Evolutionary conservation across 2,329 filamentous ascomycete species (phyloP), one percentile per base, ranked within the genome.

Genomic region (Pseudogymnoascus sp.): DNA sequence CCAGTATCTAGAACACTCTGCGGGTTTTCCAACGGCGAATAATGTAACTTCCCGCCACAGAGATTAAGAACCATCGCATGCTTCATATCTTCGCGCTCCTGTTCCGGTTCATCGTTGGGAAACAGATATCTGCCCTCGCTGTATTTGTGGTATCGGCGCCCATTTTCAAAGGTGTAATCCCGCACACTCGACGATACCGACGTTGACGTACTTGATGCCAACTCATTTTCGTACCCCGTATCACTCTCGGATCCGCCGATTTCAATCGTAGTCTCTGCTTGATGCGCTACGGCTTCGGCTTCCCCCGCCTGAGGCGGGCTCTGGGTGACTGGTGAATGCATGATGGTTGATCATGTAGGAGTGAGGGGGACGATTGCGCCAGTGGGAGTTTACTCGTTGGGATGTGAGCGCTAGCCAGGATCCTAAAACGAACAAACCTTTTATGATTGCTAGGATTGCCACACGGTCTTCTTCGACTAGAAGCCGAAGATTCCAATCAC

Each of bases 41-140:
- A 65, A 19, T 68, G 69, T 8, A 68, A 65, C 6, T 70, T 69
- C 7, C 62, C 62, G 26, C 33, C 65, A 31, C 66, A 65, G 2
- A 67, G 60, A 11, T 68, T 65, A 16, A 66, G 50, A n/a, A 66
- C 53, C 64, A 68, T 68, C 40, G 65, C 60, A 62, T 68, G 65
- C 38, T 65, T 41, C 53, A 84, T 78, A 46, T 83, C 81, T 66
- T 83, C 79, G 41, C 81, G 75, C 65, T 83, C 81, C 68, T 84
- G 81, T 71, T 85, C 82, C 7, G 78, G 72, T 43, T 84, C 82
- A 64, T 85, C 82, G 64, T 84, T 85, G 41, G 82, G 82, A 56
- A 84, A 82, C 63, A 79, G 79, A 68, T 84, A 84, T 11, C 71
- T 69, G 12, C 80, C 81, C 62, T 81, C 78, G 19, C 79, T 75